Conservation (phyloP, 2,329 filamentous ascomycete genomes). For the Botrytis fabae region DNA sequence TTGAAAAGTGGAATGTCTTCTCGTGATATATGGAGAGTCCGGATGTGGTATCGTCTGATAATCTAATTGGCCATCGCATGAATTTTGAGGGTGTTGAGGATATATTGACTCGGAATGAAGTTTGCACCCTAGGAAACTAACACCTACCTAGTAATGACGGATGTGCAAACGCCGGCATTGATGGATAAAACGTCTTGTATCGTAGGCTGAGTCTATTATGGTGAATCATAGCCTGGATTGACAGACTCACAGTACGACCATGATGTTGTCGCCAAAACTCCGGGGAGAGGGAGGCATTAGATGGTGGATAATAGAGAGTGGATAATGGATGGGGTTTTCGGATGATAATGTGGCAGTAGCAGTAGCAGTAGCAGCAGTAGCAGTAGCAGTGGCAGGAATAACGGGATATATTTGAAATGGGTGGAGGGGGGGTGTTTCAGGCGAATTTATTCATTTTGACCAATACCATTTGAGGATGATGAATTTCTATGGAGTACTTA, state of each 20-base stretch:
- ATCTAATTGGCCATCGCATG: slow-evolving; percentile 10
- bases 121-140: neutral
- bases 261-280: neutral
- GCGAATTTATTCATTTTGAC: slow-evolving; percentile 8
- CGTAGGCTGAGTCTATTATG: neutral
- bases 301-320: neutral
- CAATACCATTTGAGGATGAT: neutral
- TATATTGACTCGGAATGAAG: slow-evolving; percentile 1
- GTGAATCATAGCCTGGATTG: slow-evolving; percentile 2
- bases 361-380: neutral
- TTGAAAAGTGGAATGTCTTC: slow-evolving; percentile 11
- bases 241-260: neutral
- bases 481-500: neutral
- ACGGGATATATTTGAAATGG: slow-evolving; percentile 11
- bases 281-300: slow-evolving; percentile 5
- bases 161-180: neutral
- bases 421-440: slow-evolving; percentile 18
- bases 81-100: slow-evolving; percentile 11
- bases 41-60: slow-evolving; percentile 5
- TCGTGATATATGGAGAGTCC: slow-evolving; percentile 14
- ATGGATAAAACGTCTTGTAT: neutral
- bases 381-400: neutral
- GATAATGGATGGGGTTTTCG: neutral
- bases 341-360: slow-evolving; percentile 14
- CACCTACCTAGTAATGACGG: neutral